These are phyloP conservation scores for Friedmanniomyces endolithicus DNA, from an alignment of 495 filamentous ascomycete species.

Conservation along the genomic window DNA sequence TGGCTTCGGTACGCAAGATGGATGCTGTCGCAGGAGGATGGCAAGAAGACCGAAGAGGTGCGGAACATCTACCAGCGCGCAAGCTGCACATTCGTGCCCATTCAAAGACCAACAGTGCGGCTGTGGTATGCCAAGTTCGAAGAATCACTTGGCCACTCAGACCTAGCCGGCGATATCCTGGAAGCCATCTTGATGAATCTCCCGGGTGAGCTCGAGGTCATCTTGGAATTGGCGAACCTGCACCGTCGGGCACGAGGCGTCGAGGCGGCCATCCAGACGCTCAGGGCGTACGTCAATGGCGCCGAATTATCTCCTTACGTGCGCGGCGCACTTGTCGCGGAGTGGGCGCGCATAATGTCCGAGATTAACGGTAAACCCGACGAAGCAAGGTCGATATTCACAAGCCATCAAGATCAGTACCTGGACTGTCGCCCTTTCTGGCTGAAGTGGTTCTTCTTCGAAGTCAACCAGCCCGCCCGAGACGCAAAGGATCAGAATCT, in stretches of 20 bases:
- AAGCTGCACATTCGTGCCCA: constrained; percentile 69
- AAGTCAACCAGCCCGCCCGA: constrained; percentile 74
- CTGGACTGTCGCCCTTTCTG: constrained; percentile 84
- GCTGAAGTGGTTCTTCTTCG: constrained; percentile 78
- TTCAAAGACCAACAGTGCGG: constrained; percentile 65
- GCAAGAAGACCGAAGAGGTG: constrained; percentile 82
- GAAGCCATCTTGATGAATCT: constrained; percentile 56
- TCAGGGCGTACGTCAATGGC: constrained; percentile 66
- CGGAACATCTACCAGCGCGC: constrained; percentile 89
- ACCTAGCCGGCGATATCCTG: constrained; percentile 73
- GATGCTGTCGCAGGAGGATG: constrained; percentile 63
- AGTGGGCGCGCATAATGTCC: constrained; percentile 84
- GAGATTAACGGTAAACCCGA: constrained; percentile 76
- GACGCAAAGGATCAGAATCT: constrained; percentile 44
- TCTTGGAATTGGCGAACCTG: constrained; percentile 78
- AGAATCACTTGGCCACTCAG: constrained; percentile 62
- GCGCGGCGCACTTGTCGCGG: constrained; percentile 75
- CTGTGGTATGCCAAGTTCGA: constrained; percentile 92
- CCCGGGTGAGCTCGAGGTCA: constrained; percentile 74
- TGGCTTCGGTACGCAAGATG: constrained; percentile 96
- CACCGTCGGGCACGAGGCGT: constrained; percentile 73
- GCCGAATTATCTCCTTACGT: constrained; percentile 59
- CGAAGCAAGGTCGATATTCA: constrained; percentile 75
- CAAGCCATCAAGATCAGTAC: constrained; percentile 74
- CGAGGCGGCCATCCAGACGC: constrained; percentile 76